phyloP scores from a whole-genome alignment of 2,329 filamentous ascomycete genomes.

The Neonectria sp. region DNA sequence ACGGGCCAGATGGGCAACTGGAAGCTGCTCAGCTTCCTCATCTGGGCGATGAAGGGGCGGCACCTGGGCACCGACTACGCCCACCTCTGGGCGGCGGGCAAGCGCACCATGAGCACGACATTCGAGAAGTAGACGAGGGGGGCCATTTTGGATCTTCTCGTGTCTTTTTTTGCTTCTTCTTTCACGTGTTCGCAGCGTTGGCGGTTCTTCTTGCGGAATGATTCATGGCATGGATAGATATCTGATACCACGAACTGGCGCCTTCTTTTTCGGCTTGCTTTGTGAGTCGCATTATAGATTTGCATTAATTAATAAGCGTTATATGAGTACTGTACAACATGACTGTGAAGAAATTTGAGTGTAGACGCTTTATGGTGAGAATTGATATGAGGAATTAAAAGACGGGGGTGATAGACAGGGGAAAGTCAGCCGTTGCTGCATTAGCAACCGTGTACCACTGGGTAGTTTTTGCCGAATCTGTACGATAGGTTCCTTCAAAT shows the following conservation, averaged over 20 bases:
- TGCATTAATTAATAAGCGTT: constrained; percentile 9
- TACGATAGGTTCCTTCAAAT: neutral
- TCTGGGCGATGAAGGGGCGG: constrained; percentile 58
- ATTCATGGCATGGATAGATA: constrained; percentile 7
- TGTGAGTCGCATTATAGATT: neutral
- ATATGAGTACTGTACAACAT: neutral
- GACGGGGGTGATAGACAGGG: neutral
- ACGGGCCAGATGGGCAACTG: constrained; percentile 56
- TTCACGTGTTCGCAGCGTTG: constrained; percentile 2
- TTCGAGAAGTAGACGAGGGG: constrained; percentile 51
- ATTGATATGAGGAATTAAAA: neutral
- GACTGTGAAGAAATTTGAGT: neutral
- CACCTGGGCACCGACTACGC: constrained; percentile 55
- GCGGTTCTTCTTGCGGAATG: constrained; percentile 11
- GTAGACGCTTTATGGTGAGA: neutral
- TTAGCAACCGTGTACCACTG: neutral
- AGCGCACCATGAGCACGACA: constrained; percentile 49
- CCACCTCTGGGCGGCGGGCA: constrained; percentile 51
- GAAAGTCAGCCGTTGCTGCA: neutral
- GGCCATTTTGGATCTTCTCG: neutral
- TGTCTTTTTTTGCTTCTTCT: constrained; percentile 5
- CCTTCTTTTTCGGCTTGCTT: constrained; percentile 1
- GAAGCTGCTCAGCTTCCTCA: constrained; percentile 56
- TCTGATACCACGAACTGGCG: constrained; percentile 26
- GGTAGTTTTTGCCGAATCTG: neutral